Percentiles rank a stretch among this genome's conserved stretches.
Evolutionary conservation across 768 basidiomycete species (phyloP).

Genomic region (Amyloporia xantha): DNA sequence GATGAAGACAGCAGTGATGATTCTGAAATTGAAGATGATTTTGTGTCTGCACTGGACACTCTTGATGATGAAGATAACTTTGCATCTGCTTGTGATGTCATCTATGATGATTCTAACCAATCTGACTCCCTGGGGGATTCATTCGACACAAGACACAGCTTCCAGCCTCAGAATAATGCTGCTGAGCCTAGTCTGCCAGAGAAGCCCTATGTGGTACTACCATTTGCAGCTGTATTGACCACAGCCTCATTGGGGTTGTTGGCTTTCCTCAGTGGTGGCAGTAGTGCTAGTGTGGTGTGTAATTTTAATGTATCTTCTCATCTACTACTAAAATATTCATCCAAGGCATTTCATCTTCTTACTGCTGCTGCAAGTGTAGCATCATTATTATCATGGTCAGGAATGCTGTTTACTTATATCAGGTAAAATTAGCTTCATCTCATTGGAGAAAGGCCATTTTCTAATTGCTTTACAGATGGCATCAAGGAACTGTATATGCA

Average conservation of each 20-base stretch:
- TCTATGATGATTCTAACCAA: neutral
- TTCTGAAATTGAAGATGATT: neutral
- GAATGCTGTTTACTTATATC: slow-evolving; percentile 22
- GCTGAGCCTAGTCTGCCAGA: too few species aligned
- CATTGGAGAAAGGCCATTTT: too few species aligned
- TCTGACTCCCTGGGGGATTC: neutral
- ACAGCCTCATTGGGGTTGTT: slow-evolving; percentile 15
- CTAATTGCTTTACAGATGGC: slow-evolving; percentile 13
- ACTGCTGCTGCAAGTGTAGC: slow-evolving; percentile 18
- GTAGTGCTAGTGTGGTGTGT: slow-evolving; percentile 7
- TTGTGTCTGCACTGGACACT: neutral
- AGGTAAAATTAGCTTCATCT: too few species aligned
- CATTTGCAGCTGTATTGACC: slow-evolving; percentile 14
- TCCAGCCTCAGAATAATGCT: too few species aligned
- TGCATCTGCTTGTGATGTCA: neutral
- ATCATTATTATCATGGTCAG: slow-evolving; percentile 21
- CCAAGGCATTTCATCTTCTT: slow-evolving; percentile 17
- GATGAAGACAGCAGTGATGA: neutral
- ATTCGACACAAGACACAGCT: too few species aligned
- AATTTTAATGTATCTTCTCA: neutral
- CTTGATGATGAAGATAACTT: neutral
- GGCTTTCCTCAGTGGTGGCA: slow-evolving; percentile 10
- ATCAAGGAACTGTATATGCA: slow-evolving; percentile 19
- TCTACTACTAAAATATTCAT: neutral
- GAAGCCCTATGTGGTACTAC: too few species aligned